Base-by-base conservation (phyloP, 2,329 filamentous ascomycete species). In the Thielaviopsis musarum region DNA sequence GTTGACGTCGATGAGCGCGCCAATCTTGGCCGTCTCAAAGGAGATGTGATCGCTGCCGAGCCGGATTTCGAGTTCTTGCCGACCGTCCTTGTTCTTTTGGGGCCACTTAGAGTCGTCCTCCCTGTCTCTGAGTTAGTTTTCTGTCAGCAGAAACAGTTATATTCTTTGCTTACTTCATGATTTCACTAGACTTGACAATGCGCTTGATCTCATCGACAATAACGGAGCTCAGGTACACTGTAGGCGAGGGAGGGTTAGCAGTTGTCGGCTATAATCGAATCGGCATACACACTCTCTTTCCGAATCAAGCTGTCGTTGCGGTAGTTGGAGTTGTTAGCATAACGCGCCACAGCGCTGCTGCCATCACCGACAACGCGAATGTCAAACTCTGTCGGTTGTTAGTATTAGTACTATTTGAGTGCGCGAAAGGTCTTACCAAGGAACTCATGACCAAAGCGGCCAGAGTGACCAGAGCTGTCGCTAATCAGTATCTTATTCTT, bases 251-350 rank as follows among this genome's bases (percentile, higher is more conserved):
- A 21, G 49, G 21, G 19, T 52, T 22, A 19, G 17, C 49, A 45
- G 9, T 63, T 58, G 57, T 52, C 12, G 5, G 28, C 2, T 3
- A 7, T 38, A 1, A 51, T 26, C 13, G 19, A n/a, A 24, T n/a
- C 22, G 22, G 10, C 6, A 6, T 9, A 72, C 90, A 66, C 77
- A 96, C 93, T 98, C 77, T 98, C 93, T 91, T 98, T 98, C 65
- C 93, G 87, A 69, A 98, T 98, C 66, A 98, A 76, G 64, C 91
- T 96, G 71, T 98, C 93, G 73, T 98, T 98, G 68, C 93, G 85
- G 75, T 98, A 98, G 74, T 98, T 98, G 61, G 91, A 97, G 73
- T 98, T 98, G 78, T 98, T 98, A 64, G 93, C 93, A 74, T 98
- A 98, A 73, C 93, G 85, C 34, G 91, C 90, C 57, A 93, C 88